Evolutionary conservation across 495 filamentous ascomycete species (phyloP), one percentile per base, ranked within the genome.

Genomic region (Immersiella caudata): DNA sequence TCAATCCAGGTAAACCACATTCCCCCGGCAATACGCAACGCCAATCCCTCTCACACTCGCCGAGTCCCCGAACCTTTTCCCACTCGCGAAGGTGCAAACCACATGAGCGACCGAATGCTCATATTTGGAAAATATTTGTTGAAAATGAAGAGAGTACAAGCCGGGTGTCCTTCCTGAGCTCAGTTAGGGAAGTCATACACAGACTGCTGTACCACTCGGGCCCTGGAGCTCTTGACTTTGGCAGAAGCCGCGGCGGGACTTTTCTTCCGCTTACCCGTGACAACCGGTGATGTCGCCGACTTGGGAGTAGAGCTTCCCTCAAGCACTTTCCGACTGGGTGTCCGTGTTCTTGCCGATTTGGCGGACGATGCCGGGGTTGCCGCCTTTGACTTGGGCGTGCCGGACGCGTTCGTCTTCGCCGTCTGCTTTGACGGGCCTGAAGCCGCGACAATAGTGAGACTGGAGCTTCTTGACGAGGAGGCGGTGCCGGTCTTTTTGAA

Each of bases 401-500:
- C 65, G 57, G 64, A 66, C 9, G 66, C 66, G 8, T 58, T 54
- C 11, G 22, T 16, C 59, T 24, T 56, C 20, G 70, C 20, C 35
- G 68, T 64, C 26, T 25, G 61, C 54, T 72, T 72, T 8, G 16
- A 50, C 27, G 20, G 59, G 11, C n/a, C 66, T 29, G 64, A 65
- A n/a, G 69, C 69, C 2, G 73, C 71, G 61, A 74, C 68, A 51
- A 75, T 75, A 52, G 63, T 66, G 11, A 27, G 26, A 66, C 62
- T n/a, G 63, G 65, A 59, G 68, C 71, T 72, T n/a, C 46, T 61
- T n/a, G 33, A 36, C 24, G 64, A 58, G 1, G 35, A 40, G 9
- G 27, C 29, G 50, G 60, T 68, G 29, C 56, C 62, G 12, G 69
- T 40, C 62, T 76, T 72, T 14, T 71, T 68, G 24, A 65, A 62